phyloP scores from a whole-genome alignment of 495 filamentous ascomycete species.

The Lasiosphaeria hispida region DNA sequence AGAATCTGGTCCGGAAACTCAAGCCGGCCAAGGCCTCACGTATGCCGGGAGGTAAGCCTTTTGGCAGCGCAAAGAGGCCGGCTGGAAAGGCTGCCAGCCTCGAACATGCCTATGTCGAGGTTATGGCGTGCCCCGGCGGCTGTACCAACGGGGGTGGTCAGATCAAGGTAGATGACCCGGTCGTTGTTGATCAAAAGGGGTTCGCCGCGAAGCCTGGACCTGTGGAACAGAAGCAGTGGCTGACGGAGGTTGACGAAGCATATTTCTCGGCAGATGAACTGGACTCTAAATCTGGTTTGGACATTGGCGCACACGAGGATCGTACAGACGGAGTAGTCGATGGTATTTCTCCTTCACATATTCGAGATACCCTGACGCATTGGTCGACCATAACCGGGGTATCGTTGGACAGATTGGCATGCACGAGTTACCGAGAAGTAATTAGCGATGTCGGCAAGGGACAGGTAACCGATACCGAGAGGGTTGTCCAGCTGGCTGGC shows the following conservation, averaged over 20 bases:
- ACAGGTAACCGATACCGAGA: constrained; percentile 65
- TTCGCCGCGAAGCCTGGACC: constrained; percentile 56
- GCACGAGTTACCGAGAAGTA: constrained; percentile 85
- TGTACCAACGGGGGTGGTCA: constrained; percentile 98
- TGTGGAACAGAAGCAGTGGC: constrained; percentile 81
- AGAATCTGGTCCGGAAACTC: constrained; percentile 87
- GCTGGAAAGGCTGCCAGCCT: constrained; percentile 40
- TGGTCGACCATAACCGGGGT: constrained; percentile 74
- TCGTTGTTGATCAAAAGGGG: constrained; percentile 44
- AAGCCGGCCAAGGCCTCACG: constrained; percentile 74
- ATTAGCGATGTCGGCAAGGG: constrained; percentile 92
- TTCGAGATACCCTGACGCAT: constrained; percentile 60
- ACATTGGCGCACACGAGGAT: constrained; percentile 21
- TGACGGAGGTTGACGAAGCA: constrained; percentile 83
- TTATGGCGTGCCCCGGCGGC: constrained; percentile 97
- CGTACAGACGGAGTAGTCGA: constrained; percentile 44
- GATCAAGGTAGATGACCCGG: constrained; percentile 79
- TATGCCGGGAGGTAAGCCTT: constrained; percentile 67
- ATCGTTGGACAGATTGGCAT: constrained; percentile 67
- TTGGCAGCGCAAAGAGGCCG: constrained; percentile 46
- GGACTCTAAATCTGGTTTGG: constrained; percentile 33
- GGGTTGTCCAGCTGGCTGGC: constrained; percentile 83
- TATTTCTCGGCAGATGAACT: constrained; percentile 81
- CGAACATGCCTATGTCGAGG: constrained; percentile 89
- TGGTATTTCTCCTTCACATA: constrained; percentile 54